These are phyloP conservation scores for Paramecium biaurelia DNA, from an alignment of 73 alveolate genomes.

Conservation along the genomic window DNA sequence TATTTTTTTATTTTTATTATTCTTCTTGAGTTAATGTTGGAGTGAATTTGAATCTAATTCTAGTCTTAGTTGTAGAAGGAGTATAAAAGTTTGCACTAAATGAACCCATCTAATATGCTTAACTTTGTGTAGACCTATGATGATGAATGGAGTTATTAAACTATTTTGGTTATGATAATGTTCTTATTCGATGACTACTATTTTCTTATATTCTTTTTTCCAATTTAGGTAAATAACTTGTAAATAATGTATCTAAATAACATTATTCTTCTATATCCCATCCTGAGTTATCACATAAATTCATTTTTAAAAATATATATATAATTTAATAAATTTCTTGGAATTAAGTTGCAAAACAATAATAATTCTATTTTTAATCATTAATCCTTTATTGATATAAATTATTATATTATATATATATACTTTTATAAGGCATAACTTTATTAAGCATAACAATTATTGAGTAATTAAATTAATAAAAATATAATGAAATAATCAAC, in stretches of 20 bases:
- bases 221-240: not conserved
- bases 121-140: not conserved
- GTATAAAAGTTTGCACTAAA: not conserved
- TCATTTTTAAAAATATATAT: not conserved
- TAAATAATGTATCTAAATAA: not conserved
- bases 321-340: not conserved
- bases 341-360: not conserved
- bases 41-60: not conserved
- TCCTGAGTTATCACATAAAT: constrained; percentile 16
- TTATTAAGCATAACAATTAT: not conserved
- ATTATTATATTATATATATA: not conserved
- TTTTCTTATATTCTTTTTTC: not conserved
- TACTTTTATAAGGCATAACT: not conserved
- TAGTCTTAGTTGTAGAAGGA: not conserved
- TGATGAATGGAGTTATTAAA: not conserved
- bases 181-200: constrained; percentile 26
- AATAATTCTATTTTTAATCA: not conserved
- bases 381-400: not conserved
- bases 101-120: not conserved
- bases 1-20: not conserved
- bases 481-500: not conserved
- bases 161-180: not conserved
- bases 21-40: not conserved
- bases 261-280: not conserved
- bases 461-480: not conserved